Base-by-base conservation (phyloP, 2,329 filamentous ascomycete species). In the Nemania sp. region DNA sequence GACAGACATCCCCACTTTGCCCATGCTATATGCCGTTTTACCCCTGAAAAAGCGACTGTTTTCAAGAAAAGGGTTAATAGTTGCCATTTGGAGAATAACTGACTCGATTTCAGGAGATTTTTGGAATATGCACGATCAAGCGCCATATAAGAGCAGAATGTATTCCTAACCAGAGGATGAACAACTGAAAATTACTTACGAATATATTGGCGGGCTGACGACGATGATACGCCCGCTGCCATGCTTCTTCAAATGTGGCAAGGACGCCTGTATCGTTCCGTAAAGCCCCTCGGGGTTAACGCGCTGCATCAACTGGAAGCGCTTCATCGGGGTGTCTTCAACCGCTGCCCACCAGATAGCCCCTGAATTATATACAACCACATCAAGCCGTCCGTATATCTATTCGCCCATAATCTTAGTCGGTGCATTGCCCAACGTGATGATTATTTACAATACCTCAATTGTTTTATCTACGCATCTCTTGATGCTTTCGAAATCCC, bases 261-360 rank as follows among this genome's bases (percentile, higher is more conserved):
- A 76, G 2, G 78, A 73, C 5, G 85, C 84, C 64, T 91, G 87
- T 5, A 94, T 67, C 3, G 80, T 79, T 15, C 80, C 86, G 71
- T 95, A 95, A 0, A 95, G 75, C 0, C 90, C 91, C 63, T 90
- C 85, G 0, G 82, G 78, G 64, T 91, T 91, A 57, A 91, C 82
- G 56, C 78, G 76, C 72, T 91, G 88, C 86, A 92, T 90, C 61
- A 88, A 80, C 68, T 85, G 83, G 73, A 90, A 93, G n/a, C 89
- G 80, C 70, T 87, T 88, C 60, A 88, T 75, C 0, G 88, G 86
- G 0, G 89, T 93, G 41, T 85, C 81, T 46, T 85, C 80, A 0
- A 95, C 83, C 1, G 86, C 80, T 0, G 86, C 81, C 89, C 90
- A 93, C 86, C 87, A 94, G 61, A 95, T 91, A 2, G 90, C 90